Percentiles rank a stretch among this genome's conserved stretches.
phyloP scores from a whole-genome alignment of 2,329 filamentous ascomycete species.

The Colletotrichum godetiae region DNA sequence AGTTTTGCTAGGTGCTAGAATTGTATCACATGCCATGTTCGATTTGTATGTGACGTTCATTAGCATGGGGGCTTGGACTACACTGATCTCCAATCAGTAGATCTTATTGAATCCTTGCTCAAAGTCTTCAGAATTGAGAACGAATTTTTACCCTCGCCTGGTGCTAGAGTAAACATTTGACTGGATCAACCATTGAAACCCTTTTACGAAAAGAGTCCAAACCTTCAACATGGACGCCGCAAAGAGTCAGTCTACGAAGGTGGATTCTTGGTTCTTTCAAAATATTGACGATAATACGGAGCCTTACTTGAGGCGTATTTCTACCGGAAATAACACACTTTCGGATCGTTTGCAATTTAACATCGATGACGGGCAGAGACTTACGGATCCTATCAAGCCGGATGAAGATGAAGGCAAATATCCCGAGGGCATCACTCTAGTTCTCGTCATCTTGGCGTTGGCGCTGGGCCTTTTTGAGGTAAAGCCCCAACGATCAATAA shows the following conservation, averaged over 20 bases:
- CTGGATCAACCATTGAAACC: too few species aligned
- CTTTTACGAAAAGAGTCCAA: too few species aligned
- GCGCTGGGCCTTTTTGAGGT: not conserved
- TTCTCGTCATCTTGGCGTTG: not conserved
- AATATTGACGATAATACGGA: not conserved
- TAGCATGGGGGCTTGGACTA: too few species aligned
- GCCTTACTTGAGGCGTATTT: not conserved
- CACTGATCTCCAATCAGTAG: too few species aligned
- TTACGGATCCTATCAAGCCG: not conserved
- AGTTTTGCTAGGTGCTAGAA: too few species aligned
- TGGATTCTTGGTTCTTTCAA: not conserved
- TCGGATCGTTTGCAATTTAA: not conserved
- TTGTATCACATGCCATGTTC: too few species aligned
- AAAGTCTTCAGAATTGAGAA: too few species aligned
- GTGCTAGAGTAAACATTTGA: too few species aligned
- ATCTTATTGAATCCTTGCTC: too few species aligned
- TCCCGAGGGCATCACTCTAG: not conserved
- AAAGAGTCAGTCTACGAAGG: not conserved
- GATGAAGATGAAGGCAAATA: not conserved
- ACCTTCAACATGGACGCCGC: not conserved
- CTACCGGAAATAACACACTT: not conserved
- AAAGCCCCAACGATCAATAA: too few species aligned
- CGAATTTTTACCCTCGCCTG: too few species aligned
- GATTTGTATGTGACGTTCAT: too few species aligned
- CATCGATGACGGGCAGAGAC: not conserved